Percentiles rank a stretch among this genome's conserved stretches.
These are phyloP conservation scores for Solidago caesia DNA, from an alignment of 129 eudicot species.

Conservation along the genomic window DNA sequence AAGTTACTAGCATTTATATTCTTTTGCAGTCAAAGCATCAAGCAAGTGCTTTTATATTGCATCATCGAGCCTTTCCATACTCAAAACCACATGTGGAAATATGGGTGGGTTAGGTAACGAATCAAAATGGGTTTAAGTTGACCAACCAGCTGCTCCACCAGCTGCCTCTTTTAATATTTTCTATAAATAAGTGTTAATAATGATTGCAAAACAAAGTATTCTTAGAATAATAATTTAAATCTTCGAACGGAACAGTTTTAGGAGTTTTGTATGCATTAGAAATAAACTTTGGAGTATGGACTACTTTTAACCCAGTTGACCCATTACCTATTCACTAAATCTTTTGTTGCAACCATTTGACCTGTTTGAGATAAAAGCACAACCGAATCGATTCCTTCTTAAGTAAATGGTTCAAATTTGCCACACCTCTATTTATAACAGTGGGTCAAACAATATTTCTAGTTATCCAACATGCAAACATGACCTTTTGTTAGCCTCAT, in stretches of 20 bases:
- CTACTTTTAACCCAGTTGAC: not conserved
- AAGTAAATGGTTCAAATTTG: not conserved
- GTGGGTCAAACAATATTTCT: not conserved
- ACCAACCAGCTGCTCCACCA: not conserved
- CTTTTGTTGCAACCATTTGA: not conserved
- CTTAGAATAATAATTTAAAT: not conserved
- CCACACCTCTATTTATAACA: not conserved
- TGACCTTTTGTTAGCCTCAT: not conserved
- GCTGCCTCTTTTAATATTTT: not conserved
- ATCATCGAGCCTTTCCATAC: slow-evolving; percentile 5
- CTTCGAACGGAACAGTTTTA: not conserved
- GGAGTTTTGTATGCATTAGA: not conserved
- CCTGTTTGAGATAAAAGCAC: too few relatives aligned
- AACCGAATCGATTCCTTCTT: not conserved
- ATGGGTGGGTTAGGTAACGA: not conserved
- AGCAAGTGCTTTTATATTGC: not conserved
- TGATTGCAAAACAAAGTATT: not conserved
- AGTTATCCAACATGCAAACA: not conserved
- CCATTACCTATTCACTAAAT: not conserved
- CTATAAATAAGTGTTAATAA: not conserved
- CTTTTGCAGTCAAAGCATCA: not conserved
- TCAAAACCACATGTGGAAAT: slow-evolving; percentile 3
- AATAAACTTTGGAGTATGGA: not conserved
- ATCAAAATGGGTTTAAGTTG: not conserved
- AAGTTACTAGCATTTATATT: not conserved